Evolutionary conservation across 1,139 yeast species (phyloP).

Genomic region (Saccharomyces hybrid): DNA sequence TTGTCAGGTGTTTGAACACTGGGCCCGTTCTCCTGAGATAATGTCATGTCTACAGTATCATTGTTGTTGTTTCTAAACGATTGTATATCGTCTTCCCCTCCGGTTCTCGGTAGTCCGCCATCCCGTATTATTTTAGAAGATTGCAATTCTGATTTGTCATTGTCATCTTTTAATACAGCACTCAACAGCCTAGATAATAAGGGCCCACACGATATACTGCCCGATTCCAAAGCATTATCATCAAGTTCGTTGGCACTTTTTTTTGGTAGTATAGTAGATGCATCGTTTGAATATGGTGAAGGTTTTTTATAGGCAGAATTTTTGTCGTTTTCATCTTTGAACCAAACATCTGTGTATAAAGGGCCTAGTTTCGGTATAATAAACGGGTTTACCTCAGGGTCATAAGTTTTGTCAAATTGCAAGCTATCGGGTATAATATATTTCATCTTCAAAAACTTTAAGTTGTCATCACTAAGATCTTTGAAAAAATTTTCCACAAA

Average conservation of each 20-base stretch:
- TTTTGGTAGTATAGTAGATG: slow-evolving; percentile 47
- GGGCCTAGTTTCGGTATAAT: slow-evolving; percentile 82
- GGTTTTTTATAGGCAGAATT: slow-evolving; percentile 34
- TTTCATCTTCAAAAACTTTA: slow-evolving; percentile 61
- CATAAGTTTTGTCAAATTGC: slow-evolving; percentile 41
- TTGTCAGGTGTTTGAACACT: slow-evolving; percentile 4
- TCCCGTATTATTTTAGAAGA: neutral
- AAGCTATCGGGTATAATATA: slow-evolving; percentile 49
- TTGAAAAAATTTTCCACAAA: slow-evolving; percentile 83
- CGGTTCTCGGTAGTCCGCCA: neutral
- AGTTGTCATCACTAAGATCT: slow-evolving; percentile 69
- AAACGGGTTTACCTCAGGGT: slow-evolving; percentile 60
- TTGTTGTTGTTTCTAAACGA: slow-evolving; percentile 16
- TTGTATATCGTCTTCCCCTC: neutral
- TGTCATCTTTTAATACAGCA: slow-evolving; percentile 46
- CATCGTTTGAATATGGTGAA: slow-evolving; percentile 25
- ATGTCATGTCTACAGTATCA: slow-evolving; percentile 4
- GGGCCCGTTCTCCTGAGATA: slow-evolving; percentile 8
- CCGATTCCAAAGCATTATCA: slow-evolving; percentile 63
- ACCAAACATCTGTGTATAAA: slow-evolving; percentile 76
- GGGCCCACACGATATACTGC: slow-evolving; percentile 85
- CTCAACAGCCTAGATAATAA: slow-evolving; percentile 76
- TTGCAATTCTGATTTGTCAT: slow-evolving; percentile 27
- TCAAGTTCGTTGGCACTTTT: slow-evolving; percentile 53
- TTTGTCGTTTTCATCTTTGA: slow-evolving; percentile 61